phyloP scores from a whole-genome alignment of 2,329 filamentous ascomycete genomes.

The Fusarium sp. region DNA sequence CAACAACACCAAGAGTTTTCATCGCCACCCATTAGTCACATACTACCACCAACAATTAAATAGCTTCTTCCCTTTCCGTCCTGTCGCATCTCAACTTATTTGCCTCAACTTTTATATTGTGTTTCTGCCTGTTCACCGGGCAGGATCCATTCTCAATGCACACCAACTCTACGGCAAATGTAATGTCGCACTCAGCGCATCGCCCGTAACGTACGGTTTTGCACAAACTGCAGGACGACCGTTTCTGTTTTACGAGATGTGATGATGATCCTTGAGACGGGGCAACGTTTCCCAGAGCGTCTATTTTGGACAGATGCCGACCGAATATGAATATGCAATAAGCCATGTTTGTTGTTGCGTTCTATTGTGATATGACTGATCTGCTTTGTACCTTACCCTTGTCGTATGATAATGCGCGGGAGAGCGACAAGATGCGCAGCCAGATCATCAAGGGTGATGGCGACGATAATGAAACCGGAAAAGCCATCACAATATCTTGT shows the following conservation, averaged over 20 bases:
- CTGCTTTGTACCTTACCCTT: not conserved
- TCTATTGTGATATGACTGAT: not conserved
- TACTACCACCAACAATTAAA: slow-evolving; percentile 9
- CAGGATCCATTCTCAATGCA: slow-evolving; percentile 1
- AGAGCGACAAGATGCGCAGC: slow-evolving; percentile 10
- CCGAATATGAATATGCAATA: not conserved
- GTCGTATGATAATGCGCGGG: slow-evolving; percentile 27
- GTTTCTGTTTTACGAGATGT: slow-evolving; percentile 11
- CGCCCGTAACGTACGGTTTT: slow-evolving; percentile 4
- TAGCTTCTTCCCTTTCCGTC: slow-evolving; percentile 23
- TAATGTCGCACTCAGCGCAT: slow-evolving; percentile 5
- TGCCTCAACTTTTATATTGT: not conserved
- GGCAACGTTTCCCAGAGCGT: slow-evolving; percentile 1
- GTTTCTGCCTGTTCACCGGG: not conserved
- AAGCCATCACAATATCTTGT: slow-evolving; percentile 9
- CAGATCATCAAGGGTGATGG: slow-evolving; percentile 1
- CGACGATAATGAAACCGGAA: not conserved
- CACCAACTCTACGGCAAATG: slow-evolving; percentile 5
- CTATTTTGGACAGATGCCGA: slow-evolving; percentile 15
- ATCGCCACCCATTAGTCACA: slow-evolving; percentile 32
- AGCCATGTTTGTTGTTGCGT: not conserved
- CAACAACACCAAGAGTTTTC: slow-evolving; percentile 20
- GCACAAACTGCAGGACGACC: slow-evolving; percentile 1
- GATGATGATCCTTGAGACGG: not conserved
- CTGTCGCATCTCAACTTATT: not conserved